Evolutionary conservation across 2,329 filamentous ascomycete species (phyloP).

Genomic region (Claviceps quebecensis): DNA sequence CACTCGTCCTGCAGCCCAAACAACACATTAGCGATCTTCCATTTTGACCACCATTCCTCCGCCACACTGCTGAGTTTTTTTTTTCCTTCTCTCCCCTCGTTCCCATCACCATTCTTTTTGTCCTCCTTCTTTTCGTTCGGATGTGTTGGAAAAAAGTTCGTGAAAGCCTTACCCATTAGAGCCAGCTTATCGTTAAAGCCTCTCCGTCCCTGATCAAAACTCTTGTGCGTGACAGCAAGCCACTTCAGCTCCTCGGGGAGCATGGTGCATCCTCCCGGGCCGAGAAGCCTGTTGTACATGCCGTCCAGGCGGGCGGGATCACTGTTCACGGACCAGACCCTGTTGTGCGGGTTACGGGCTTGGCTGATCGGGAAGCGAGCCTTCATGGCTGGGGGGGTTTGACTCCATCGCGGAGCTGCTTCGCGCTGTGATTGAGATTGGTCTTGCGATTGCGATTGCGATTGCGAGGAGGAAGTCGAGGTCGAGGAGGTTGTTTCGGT

Average conservation of each 20-base stretch:
- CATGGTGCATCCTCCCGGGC: constrained; percentile 54
- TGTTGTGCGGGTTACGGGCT: constrained; percentile 37
- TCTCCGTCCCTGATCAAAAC: constrained; percentile 86
- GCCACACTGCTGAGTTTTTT: neutral
- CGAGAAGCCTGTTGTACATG: constrained; percentile 66
- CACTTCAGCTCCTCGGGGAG: constrained; percentile 89
- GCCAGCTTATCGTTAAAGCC: constrained; percentile 90
- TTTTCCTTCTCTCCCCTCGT: neutral
- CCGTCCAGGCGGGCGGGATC: constrained; percentile 60
- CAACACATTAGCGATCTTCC: neutral
- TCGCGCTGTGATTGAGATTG: neutral
- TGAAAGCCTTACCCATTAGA: constrained; percentile 53
- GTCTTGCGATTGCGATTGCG: neutral
- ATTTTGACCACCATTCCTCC: no score
- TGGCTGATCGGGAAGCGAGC: constrained; percentile 51
- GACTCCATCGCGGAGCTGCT: constrained; percentile 47
- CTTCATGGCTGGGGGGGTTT: constrained; percentile 57
- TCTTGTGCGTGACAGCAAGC: constrained; percentile 95
- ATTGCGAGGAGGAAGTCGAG: constrained; percentile 11
- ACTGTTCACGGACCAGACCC: constrained; percentile 56
- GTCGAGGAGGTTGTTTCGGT: constrained; percentile 11
- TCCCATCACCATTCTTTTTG: no score
- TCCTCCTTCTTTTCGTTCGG: neutral
- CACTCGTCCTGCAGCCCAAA: constrained; percentile 19
- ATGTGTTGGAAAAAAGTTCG: neutral